A percentile compares a stretch with the other conserved stretches of the same genome.
Evolutionary conservation across 306 rosid species (phyloP).

Genomic region (Vigna hirtella): DNA sequence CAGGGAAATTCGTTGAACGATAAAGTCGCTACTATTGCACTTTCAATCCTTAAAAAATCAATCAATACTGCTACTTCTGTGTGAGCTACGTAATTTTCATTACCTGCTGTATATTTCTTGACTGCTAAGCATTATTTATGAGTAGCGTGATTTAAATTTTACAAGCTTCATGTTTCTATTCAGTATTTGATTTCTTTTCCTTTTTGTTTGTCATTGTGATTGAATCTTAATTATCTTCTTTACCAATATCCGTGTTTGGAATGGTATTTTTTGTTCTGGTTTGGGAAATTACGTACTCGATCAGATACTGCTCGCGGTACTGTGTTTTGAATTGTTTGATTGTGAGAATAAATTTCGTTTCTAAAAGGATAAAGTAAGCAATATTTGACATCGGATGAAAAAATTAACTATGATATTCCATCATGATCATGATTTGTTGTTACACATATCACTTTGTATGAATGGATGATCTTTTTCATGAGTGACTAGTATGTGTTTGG

Average conservation of each 20-base stretch:
- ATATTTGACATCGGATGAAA: neutral
- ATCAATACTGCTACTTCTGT: neutral
- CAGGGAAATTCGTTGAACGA: neutral
- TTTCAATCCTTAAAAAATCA: neutral
- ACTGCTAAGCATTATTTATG: neutral
- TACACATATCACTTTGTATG: neutral
- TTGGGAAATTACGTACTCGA: too few relatives aligned
- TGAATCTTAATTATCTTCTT: neutral
- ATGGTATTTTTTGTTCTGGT: neutral
- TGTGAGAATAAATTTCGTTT: neutral
- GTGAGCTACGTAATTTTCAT: neutral
- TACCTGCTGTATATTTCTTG: neutral
- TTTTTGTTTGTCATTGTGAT: conserved; percentile 12
- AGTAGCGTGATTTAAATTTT: neutral
- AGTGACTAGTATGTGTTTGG: neutral
- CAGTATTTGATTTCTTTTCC: neutral
- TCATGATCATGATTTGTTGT: neutral
- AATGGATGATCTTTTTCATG: neutral
- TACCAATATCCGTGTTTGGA: neutral
- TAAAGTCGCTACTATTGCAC: neutral
- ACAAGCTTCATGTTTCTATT: neutral
- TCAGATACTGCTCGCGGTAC: too few relatives aligned
- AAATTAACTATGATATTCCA: neutral
- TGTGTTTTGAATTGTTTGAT: neutral
- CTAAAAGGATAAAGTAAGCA: neutral